A percentile compares a stretch with the other conserved stretches of the same genome.
These are phyloP conservation scores for Malania oleifera DNA, from an alignment of 164 flowering plant species.

Conservation along the genomic window DNA sequence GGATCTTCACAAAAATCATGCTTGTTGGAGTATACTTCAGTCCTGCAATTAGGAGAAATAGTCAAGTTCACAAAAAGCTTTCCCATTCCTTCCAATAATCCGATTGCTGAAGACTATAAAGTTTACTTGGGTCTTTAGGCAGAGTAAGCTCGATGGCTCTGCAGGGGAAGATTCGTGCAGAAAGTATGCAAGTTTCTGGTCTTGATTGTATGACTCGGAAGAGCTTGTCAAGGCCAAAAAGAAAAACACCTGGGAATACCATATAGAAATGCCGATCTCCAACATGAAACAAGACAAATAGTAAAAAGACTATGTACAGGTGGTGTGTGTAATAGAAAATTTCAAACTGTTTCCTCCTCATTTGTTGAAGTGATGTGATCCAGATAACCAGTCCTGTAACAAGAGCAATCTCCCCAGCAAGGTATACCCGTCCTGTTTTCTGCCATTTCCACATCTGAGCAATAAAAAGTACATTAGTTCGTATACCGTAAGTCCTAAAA, in stretches of 20 bases:
- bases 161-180: conserved; percentile 64
- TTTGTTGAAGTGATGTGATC: conserved; percentile 77
- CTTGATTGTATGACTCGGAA: conserved; percentile 67
- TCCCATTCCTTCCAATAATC: background rate
- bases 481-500: background rate
- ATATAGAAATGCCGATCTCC: conserved; percentile 85
- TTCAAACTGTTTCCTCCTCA: conserved; percentile 66
- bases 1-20: conserved; percentile 60
- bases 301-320: conserved; percentile 56
- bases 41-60: conserved; percentile 34
- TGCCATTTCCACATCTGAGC: conserved; percentile 75
- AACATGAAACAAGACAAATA: conserved; percentile 71
- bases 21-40: conserved; percentile 69
- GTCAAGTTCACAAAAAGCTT: too few species aligned
- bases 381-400: conserved; percentile 58
- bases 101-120: background rate
- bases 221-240: conserved; percentile 78
- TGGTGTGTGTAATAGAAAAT: conserved; percentile 82
- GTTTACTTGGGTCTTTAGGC: conserved; percentile 66
- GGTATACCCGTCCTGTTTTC: conserved; percentile 67
- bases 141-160: conserved; percentile 63
- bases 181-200: conserved; percentile 47
- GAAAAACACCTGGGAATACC: conserved; percentile 67
- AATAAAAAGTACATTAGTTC: background rate
- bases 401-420: conserved; percentile 73